phyloP scores from a whole-genome alignment of 495 filamentous ascomycete genomes.

The Staphylotrichum longicolle region DNA sequence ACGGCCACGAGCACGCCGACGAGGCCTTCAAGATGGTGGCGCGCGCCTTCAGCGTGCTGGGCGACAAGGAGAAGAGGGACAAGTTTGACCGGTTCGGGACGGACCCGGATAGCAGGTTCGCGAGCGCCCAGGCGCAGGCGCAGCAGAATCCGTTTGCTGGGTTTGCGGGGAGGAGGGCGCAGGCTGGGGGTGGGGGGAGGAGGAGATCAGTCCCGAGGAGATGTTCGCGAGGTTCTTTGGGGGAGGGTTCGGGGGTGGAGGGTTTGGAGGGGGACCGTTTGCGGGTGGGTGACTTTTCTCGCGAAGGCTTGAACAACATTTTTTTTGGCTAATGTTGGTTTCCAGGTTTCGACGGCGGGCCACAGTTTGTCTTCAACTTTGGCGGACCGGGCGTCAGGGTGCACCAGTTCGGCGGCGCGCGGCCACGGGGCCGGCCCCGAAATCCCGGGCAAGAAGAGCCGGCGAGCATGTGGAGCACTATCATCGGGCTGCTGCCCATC shows the following conservation, averaged over 20 bases:
- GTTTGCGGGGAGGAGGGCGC: constrained; percentile 54
- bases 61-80: constrained; percentile 86
- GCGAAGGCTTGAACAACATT: neutral
- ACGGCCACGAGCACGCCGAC: constrained; percentile 93
- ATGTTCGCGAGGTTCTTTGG: constrained; percentile 95
- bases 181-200: constrained; percentile 60
- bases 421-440: constrained; percentile 66
- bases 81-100: constrained; percentile 85
- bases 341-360: constrained; percentile 64
- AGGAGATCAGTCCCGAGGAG: constrained; percentile 94
- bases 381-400: constrained; percentile 79
- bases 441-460: constrained; percentile 57
- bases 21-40: constrained; percentile 99
- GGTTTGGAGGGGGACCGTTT: constrained; percentile 58
- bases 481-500: constrained; percentile 73
- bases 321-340: neutral
- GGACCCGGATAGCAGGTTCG: constrained; percentile 86
- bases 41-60: constrained; percentile 88
- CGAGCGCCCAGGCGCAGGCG: constrained; percentile 54
- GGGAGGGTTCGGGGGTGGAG: constrained; percentile 47
- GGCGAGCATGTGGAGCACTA: constrained; percentile 51
- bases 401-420: constrained; percentile 76
- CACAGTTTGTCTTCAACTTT: constrained; percentile 89
- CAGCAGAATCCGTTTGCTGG: constrained; percentile 69
- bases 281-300: constrained; percentile 27